phyloP scores from a whole-genome alignment of 306 rosid species.

The Cicer yamashitae region DNA sequence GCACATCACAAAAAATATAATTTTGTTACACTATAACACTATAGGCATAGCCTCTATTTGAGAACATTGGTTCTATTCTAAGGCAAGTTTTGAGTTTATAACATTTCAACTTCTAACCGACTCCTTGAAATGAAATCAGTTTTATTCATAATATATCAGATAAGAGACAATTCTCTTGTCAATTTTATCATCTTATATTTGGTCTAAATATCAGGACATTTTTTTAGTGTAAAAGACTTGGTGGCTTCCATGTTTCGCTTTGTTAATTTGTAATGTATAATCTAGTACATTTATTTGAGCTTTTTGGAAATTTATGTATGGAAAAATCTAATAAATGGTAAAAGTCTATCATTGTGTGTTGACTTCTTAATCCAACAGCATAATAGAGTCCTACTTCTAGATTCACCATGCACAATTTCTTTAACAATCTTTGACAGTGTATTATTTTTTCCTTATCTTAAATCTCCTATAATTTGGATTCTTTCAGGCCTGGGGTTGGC shows the following conservation, averaged over 20 bases:
- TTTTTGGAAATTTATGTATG: background rate
- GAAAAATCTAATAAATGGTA: constrained; percentile 20
- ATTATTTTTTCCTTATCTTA: background rate
- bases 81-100: background rate
- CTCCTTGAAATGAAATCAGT: background rate
- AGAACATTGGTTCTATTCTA: background rate
- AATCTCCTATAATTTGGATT: constrained; percentile 33
- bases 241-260: constrained; percentile 24
- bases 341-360: constrained; percentile 15
- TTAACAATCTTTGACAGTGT: constrained; percentile 12
- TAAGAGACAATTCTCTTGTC: background rate
- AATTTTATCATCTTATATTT: constrained; percentile 1
- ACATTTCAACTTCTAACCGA: constrained; percentile 1
- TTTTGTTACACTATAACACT: too few relatives aligned
- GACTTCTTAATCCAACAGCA: constrained; percentile 5
- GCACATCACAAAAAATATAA: too few relatives aligned
- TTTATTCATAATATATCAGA: constrained; percentile 28
- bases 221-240: constrained; percentile 14
- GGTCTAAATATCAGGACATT: background rate
- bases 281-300: constrained; percentile 3
- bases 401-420: constrained; percentile 13
- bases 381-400: constrained; percentile 3
- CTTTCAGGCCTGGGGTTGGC: constrained; percentile 76
- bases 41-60: too few relatives aligned
- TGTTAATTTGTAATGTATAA: constrained; percentile 24